Conservation (phyloP, 805 yeast species). For the Metschnikowia chrysomelidarum region DNA sequence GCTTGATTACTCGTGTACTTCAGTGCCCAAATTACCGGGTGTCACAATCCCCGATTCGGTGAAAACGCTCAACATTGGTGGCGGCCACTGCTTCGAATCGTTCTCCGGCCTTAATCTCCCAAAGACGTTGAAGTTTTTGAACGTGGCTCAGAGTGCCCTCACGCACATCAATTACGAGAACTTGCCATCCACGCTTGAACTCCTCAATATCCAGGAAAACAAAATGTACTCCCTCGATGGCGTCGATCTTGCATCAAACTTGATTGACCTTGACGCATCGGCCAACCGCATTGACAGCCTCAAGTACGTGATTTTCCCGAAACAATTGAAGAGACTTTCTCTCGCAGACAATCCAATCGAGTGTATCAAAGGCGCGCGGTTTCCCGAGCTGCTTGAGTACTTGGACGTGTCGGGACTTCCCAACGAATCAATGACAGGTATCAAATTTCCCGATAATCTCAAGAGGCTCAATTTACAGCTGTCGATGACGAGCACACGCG, state of each 20-base stretch:
- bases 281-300: constrained; percentile 40
- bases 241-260: constrained; percentile 35
- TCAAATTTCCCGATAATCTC: constrained; percentile 43
- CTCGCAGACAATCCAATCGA: constrained; percentile 42
- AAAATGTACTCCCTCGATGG: constrained; percentile 38
- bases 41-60: constrained; percentile 38
- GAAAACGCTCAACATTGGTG: constrained; percentile 38
- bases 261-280: constrained; percentile 34
- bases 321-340: constrained; percentile 27
- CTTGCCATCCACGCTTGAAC: constrained; percentile 34
- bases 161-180: constrained; percentile 34
- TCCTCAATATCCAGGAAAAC: constrained; percentile 36
- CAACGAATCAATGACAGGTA: constrained; percentile 46
- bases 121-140: constrained; percentile 25
- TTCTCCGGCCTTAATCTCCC: constrained; percentile 42
- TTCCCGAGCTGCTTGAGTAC: constrained; percentile 36
- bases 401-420: constrained; percentile 44
- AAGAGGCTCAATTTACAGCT: constrained; percentile 38
- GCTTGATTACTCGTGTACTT: constrained; percentile 39
- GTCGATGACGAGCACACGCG: constrained; percentile 45
- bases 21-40: constrained; percentile 38
- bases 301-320: constrained; percentile 38
- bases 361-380: constrained; percentile 38
- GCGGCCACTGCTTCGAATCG: constrained; percentile 38
- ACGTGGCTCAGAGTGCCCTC: constrained; percentile 35